Evolutionary conservation across 2,329 filamentous ascomycete species (phyloP).

Genomic region (Epicoccum sorghinum): DNA sequence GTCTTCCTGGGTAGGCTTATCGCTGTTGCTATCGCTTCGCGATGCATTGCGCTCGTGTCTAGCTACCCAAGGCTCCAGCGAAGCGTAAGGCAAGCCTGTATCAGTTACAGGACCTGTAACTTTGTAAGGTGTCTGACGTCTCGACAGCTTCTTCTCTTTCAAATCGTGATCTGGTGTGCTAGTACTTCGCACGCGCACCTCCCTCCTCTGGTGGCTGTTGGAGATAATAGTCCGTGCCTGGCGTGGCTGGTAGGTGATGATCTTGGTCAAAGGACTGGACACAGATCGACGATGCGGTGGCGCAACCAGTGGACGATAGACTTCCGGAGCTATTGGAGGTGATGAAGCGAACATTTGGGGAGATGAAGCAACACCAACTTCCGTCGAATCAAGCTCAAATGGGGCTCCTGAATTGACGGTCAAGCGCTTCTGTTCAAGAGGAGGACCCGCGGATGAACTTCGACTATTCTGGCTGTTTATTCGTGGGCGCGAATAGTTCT

Average conservation of each 20-base stretch:
- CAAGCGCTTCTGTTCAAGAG: slow-evolving; percentile 10
- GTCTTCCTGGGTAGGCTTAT: slow-evolving; percentile 31
- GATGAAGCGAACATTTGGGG: slow-evolving; percentile 7
- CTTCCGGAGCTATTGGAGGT: slow-evolving; percentile 13
- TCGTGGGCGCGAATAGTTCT: slow-evolving; percentile 30
- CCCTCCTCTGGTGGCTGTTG: slow-evolving; percentile 14
- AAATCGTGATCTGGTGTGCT: slow-evolving; percentile 14
- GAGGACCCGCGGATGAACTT: slow-evolving; percentile 21
- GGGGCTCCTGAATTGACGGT: slow-evolving; percentile 19
- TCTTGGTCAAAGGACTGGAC: slow-evolving; percentile 24
- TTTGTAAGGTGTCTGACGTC: slow-evolving; percentile 38
- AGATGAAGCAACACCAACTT: slow-evolving; percentile 11
- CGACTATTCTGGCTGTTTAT: slow-evolving; percentile 18
- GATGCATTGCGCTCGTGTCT: slow-evolving; percentile 31
- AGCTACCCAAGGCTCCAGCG: slow-evolving; percentile 36
- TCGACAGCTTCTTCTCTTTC: slow-evolving; percentile 29
- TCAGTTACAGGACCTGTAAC: slow-evolving; percentile 13
- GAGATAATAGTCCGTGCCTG: slow-evolving; percentile 14
- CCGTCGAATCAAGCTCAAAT: slow-evolving; percentile 27
- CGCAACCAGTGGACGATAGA: slow-evolving; percentile 15
- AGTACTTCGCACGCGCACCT: slow-evolving; percentile 14
- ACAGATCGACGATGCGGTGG: slow-evolving; percentile 20
- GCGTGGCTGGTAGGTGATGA: slow-evolving; percentile 19
- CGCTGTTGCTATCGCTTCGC: slow-evolving; percentile 22
- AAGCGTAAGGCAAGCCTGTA: slow-evolving; percentile 24